Evolutionary conservation across 148 eudicot species (phyloP).

Genomic region (Salicornia ramosissima): DNA sequence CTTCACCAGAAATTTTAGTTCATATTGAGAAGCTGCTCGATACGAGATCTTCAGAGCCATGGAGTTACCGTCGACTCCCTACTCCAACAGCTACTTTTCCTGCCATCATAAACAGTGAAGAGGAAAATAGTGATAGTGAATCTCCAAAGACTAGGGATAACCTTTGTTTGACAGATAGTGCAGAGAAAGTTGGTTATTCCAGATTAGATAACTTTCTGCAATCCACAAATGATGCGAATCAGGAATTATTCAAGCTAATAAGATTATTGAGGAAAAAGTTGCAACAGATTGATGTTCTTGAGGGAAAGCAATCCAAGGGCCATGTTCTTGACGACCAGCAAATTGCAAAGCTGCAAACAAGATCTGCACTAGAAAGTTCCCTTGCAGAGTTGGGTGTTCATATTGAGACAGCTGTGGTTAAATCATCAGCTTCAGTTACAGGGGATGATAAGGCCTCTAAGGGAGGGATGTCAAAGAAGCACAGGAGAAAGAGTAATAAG

Average conservation of each 20-base stretch:
- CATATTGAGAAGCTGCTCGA: slow-evolving; percentile 76
- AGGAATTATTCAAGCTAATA: slow-evolving; percentile 55
- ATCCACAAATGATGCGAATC: slow-evolving; percentile 37
- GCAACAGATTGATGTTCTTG: slow-evolving; percentile 98
- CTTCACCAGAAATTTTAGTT: slow-evolving; percentile 64
- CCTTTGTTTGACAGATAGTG: slow-evolving; percentile 23
- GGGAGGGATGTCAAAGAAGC: slow-evolving; percentile 54
- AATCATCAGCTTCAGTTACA: slow-evolving; percentile 31
- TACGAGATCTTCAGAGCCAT: slow-evolving; percentile 73
- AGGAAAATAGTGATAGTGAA: slow-evolving; percentile 62
- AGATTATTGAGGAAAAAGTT: slow-evolving; percentile 74
- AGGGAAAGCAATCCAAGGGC: slow-evolving; percentile 70
- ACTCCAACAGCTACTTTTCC: slow-evolving; percentile 92
- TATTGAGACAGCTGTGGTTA: slow-evolving; percentile 33
- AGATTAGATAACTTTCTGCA: slow-evolving; percentile 58
- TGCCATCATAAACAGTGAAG: slow-evolving; percentile 81
- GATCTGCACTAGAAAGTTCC: slow-evolving; percentile 52
- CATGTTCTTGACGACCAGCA: slow-evolving; percentile 86
- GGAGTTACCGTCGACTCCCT: slow-evolving; percentile 89
- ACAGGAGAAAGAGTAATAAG: slow-evolving; percentile 64
- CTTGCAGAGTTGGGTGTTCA: slow-evolving; percentile 83
- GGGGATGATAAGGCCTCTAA: slow-evolving; percentile 51
- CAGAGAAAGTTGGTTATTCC: slow-evolving; percentile 31
- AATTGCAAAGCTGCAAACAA: slow-evolving; percentile 71
- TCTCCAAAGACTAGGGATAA: slow-evolving; percentile 46